Base-by-base conservation (phyloP, 495 filamentous ascomycete species). In the Penicillium roqueforti region DNA sequence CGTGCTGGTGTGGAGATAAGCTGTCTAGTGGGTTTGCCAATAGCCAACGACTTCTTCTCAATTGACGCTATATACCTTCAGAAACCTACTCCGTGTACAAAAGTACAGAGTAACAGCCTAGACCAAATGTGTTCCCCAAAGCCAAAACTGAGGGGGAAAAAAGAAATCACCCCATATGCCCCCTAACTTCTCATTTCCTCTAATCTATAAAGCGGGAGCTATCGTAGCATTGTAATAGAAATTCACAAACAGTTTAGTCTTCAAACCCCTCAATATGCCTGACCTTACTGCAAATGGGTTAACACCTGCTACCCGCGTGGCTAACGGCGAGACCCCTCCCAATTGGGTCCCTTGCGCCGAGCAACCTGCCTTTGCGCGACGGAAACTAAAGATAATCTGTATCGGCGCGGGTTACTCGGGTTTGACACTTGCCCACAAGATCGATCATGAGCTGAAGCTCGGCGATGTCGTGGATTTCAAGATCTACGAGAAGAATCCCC, bases 371-470 rank as follows among this genome's bases (percentile, higher is more conserved):
- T 41, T 26, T 28, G 18, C 23, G 1, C 57, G 66, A 50, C 61
- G 70, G 3, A 55, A 57, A 40, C 47, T 74, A 9, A 67, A 61
- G 22, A 58, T 76, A 23, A 61, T 76, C 18, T 75, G 65, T 42
- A 55, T 75, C 11, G 73, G 74, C 3, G 72, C 71, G 3, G 74
- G 72, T 1, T 64, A 59, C n/a, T 70, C 71, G 2, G 74, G 71
- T 2, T 45, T 76, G 1, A 61, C 56, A 3, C 46, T 73, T 11
- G 71, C 71, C 1, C 61, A 69, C 39, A 67, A 72, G 43, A 47
- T 69, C 2, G 57, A 63, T 13, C 53, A 70, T 26, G 55, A 66
- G 14, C 51, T 40, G n/a, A 13, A 58, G 16, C 57, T 53, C 8
- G 16, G 62, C 22, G 51, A 56, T 6, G 46, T 66, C 28, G 40